A percentile compares a stretch with the other conserved stretches of the same genome.
Conservation (phyloP, 2,329 filamentous ascomycete species). For the Colletotrichum karsti region DNA sequence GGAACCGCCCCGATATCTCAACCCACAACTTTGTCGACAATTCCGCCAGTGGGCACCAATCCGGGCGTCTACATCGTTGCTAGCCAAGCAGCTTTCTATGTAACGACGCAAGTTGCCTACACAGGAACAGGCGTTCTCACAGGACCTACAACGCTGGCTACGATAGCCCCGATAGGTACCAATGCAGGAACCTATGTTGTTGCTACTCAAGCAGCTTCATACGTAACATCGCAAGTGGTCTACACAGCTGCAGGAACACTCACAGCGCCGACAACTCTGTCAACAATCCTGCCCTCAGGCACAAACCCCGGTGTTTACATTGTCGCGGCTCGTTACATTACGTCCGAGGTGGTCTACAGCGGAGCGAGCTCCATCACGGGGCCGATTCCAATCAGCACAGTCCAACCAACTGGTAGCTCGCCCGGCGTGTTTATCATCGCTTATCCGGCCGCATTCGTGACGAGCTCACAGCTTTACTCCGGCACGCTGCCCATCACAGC, state of each 20-base stretch:
- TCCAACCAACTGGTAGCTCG: constrained; percentile 4
- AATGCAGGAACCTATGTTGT: constrained; percentile 23
- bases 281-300: constrained; percentile 5
- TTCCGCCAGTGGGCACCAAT: not conserved
- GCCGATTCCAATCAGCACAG: constrained; percentile 9
- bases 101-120: constrained; percentile 10
- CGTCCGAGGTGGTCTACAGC: not conserved
- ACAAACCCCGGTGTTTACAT: constrained; percentile 17
- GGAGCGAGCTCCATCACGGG: constrained; percentile 8
- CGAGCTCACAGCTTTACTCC: not conserved
- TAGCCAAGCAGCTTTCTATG: not conserved
- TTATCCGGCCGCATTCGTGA: constrained; percentile 16
- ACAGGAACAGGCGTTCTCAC: constrained; percentile 6
- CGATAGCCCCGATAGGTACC: constrained; percentile 2
- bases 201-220: constrained; percentile 2
- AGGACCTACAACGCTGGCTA: constrained; percentile 1
- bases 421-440: constrained; percentile 21
- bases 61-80: constrained; percentile 19
- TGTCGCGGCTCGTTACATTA: not conserved
- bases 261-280: not conserved
- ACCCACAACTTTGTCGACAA: constrained; percentile 1
- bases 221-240: not conserved
- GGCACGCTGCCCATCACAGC: not conserved
- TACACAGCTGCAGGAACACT: constrained; percentile 6
- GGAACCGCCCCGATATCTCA: not conserved